Evolutionary conservation across 805 yeast genomes (phyloP).

Genomic region (Saturnispora mendoncae): DNA sequence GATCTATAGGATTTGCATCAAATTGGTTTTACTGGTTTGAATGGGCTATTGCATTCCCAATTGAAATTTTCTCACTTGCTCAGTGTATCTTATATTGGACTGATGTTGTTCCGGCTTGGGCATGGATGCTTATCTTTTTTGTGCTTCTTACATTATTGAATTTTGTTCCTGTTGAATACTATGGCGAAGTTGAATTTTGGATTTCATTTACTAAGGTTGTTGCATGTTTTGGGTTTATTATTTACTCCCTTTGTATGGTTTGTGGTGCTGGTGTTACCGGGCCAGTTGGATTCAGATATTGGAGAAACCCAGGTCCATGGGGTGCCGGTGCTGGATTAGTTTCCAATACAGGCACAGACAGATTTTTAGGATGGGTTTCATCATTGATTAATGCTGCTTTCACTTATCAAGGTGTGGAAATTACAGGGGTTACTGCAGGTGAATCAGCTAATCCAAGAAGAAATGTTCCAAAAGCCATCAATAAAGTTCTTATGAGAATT

Average conservation of each 20-base stretch:
- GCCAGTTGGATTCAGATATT: conserved; percentile 67
- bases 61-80: conserved; percentile 63
- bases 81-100: conserved; percentile 62
- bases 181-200: conserved; percentile 73
- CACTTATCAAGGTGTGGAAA: conserved; percentile 73
- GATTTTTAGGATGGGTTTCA: conserved; percentile 61
- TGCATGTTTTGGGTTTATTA: conserved; percentile 58
- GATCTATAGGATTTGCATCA: conserved; percentile 63
- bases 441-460: conserved; percentile 63
- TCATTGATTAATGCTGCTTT: conserved; percentile 69
- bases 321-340: conserved; percentile 48
- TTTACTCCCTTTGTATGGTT: conserved; percentile 60
- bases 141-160: conserved; percentile 44
- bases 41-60: conserved; percentile 67
- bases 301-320: conserved; percentile 73
- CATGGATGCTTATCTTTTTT: conserved; percentile 63
- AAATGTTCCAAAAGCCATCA: conserved; percentile 64
- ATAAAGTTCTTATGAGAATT: conserved; percentile 59
- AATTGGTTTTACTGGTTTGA: conserved; percentile 70
- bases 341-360: conserved; percentile 39
- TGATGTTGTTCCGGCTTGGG: conserved; percentile 55
- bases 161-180: conserved; percentile 57
- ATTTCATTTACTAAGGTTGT: conserved; percentile 54
- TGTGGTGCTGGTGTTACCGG: conserved; percentile 63
- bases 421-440: conserved; percentile 69